Conservation (phyloP, 2,329 filamentous ascomycete genomes). For the Zelopaecilomyces penicillatus region DNA sequence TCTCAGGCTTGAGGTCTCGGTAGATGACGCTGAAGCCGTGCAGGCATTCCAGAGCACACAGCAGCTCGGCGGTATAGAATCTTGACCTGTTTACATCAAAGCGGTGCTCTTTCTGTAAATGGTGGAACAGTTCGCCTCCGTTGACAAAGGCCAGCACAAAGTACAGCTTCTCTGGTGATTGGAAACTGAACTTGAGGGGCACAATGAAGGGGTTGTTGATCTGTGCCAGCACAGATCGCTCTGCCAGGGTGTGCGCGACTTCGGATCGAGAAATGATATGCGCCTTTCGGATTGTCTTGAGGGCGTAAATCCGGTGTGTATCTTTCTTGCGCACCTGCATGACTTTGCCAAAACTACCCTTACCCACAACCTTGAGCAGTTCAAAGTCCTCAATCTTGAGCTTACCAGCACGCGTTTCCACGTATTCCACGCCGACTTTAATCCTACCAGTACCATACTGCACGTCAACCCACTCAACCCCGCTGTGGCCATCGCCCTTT, state of each 20-base stretch:
- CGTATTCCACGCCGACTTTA: conserved; percentile 88
- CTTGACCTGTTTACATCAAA: conserved; percentile 96
- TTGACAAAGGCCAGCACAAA: conserved; percentile 96
- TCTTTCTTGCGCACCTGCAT: conserved; percentile 99
- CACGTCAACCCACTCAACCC: conserved; percentile 82
- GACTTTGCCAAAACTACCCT: conserved; percentile 97
- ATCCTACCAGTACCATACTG: conserved; percentile 84
- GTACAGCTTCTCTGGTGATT: conserved; percentile 97
- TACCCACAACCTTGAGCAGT: conserved; percentile 92
- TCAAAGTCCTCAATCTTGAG: conserved; percentile 97
- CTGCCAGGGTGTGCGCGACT: conserved; percentile 91
- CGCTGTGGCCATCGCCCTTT: conserved; percentile 50
- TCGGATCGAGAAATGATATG: conserved; percentile 98
- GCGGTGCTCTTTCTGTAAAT: conserved; percentile 90
- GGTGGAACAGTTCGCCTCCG: conserved; percentile 94
- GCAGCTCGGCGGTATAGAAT: conserved; percentile 93
- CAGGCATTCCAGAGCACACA: conserved; percentile 90
- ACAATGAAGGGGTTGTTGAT: conserved; percentile 99
- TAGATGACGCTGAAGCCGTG: conserved; percentile 99
- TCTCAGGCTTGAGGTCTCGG: conserved; percentile 66
- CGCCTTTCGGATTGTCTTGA: conserved; percentile 98
- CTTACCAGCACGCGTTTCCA: conserved; percentile 82
- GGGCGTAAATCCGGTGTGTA: conserved; percentile 92
- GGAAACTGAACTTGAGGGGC: conserved; percentile 97
- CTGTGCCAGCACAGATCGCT: conserved; percentile 95